Base-by-base conservation (phyloP, 2,329 filamentous ascomycete species). In the Endothia cerciana region DNA sequence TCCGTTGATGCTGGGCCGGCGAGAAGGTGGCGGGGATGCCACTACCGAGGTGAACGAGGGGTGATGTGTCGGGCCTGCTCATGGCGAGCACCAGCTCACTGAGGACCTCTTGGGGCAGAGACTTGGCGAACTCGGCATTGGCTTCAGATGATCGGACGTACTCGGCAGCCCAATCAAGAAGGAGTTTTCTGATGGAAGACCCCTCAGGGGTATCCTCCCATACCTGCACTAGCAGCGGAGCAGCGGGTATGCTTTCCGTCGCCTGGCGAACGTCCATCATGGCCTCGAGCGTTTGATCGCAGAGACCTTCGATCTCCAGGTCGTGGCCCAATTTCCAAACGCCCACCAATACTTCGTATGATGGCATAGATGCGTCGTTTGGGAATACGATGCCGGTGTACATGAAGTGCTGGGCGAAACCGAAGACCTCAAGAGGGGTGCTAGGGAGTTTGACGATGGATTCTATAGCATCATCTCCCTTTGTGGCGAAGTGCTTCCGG, bases 141-240 rank as follows among this genome's bases (percentile, higher is more conserved):
- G 81, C 79, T 28, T 86, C 82, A 3, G 85, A 87, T 0, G 83
- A 83, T 51, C 84, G 78, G 77, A 89, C 87, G 70, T 89, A 89
- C 74, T 89, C 87, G 33, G 85, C 86, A 1, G 86, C 84, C 87
- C 87, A 89, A 13, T 80, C 82, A 3, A 89, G 77, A 17, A 89
- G 80, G 45, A 89, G 81, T 67, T 81, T 80, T 47, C 87, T 81
- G 59, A 89, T 84, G 0, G 84, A 81, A 2, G 86, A 88, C 10
- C 85, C 86, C 69, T 86, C 84, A 0, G 85, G 85, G 0, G 86
- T 88, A 61, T 88, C 85, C 59, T 84, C 81, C 86, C 87, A 89
- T 7, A 87, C 86, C 70, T 85, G 82, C 1, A 88, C 83, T 6
- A 89, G 81, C 1, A 89, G 78, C 1, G 84, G 83, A 0, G 85